Evolutionary conservation across 306 rosid genomes (phyloP).

Genomic region (Acmispon strigosus): DNA sequence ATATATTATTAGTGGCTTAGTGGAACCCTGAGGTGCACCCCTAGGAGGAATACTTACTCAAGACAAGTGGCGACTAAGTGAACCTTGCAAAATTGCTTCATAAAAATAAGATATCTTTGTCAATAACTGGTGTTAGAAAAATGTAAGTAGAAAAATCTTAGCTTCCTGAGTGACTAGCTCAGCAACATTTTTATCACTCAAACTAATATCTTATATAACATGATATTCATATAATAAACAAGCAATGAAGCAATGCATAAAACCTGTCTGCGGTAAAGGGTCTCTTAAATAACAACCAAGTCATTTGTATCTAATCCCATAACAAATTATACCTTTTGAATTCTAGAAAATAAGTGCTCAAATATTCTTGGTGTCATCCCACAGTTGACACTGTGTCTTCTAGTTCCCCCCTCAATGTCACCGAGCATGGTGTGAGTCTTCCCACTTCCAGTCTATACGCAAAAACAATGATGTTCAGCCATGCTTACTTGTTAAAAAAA

Average conservation of each 20-base stretch:
- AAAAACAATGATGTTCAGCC: slow-evolving; percentile 11
- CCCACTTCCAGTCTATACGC: slow-evolving; percentile 89
- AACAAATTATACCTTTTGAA: slow-evolving; percentile 66
- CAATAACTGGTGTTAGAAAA: neutral
- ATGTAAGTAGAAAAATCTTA: neutral
- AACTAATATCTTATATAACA: neutral
- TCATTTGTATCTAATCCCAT: neutral
- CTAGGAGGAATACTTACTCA: neutral
- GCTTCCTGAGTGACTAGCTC: neutral
- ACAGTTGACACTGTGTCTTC: slow-evolving; percentile 94
- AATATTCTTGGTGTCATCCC: slow-evolving; percentile 99
- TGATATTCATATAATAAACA: neutral
- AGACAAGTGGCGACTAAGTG: neutral
- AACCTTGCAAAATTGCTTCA: neutral
- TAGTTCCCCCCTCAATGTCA: slow-evolving; percentile 93
- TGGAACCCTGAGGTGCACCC: neutral
- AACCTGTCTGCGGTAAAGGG: neutral
- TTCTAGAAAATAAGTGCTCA: slow-evolving; percentile 82
- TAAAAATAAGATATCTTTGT: neutral
- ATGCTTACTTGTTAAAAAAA: neutral
- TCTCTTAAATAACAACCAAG: neutral
- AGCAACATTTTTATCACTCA: neutral
- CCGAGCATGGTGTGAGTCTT: slow-evolving; percentile 99
- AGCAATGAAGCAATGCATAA: neutral
- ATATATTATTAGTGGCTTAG: neutral